Base-by-base conservation (phyloP, 2,329 filamentous ascomycete genomes). In the Penicillium psychrosexuale region DNA sequence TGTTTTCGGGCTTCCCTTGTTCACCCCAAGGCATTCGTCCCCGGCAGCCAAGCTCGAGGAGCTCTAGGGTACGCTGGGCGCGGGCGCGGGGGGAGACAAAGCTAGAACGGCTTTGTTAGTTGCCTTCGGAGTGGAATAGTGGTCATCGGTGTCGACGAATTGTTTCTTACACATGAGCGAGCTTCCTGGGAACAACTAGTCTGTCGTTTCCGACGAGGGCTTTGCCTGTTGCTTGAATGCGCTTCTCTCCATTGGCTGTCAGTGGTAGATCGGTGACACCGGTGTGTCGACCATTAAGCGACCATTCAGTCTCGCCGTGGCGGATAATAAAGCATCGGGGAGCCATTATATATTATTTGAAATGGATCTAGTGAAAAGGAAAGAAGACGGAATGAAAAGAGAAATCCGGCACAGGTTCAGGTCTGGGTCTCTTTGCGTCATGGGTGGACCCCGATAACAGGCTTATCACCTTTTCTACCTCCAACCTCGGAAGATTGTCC, bases 231-330 rank as follows among this genome's bases (percentile, higher is more conserved):
- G 88, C 86, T 55, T 77, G 78, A 55, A 92, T 82, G 57, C 89
- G 82, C 71, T 84, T 89, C 78, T 91, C 89, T 49, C 93, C 93
- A 69, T 90, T 88, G 47, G 81, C 76, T 0, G 92, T 97, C 36
- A 97, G 80, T 1, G 91, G 87, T 4, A 97, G 89, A 68, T 97
- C 92, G n/a, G 89, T 89, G 28, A 79, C 81, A 48, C 91, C 89
- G 0, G 93, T 97, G 75, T 97, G 90, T 49, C 85, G 82, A 53
- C 91, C 92, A 63, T 88, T 88, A 45, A 96, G 84, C 5, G 90
- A 95, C 92, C 92, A 97, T 78, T 96, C 91, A 4, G 92, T 97
- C 78, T 97, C 91, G 75, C 92, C 93, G 70, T 97, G 92, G 65
- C 92, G 90, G 71, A 91, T 77, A 63, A 94, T 84, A 78, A 93